These are phyloP conservation scores for Oryza punctata DNA, from an alignment of 176 grass and related monocot species.

Conservation along the genomic window DNA sequence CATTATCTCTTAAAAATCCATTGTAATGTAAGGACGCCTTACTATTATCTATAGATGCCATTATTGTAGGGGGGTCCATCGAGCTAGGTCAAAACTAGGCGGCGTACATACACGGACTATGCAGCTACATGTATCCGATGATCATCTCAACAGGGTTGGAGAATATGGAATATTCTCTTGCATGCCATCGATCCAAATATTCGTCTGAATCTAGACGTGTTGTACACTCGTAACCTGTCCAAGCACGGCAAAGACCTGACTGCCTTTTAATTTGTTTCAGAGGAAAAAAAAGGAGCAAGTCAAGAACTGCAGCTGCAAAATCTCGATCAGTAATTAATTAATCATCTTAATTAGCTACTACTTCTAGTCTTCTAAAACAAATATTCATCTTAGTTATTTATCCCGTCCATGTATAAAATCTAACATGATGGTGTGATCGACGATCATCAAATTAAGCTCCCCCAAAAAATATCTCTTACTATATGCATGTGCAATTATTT, in stretches of 20 bases:
- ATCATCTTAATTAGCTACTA: neutral
- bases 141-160: neutral
- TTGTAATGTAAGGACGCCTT: no score
- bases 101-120: neutral
- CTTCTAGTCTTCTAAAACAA: no score
- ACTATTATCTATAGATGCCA: no score
- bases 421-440: neutral
- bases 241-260: neutral
- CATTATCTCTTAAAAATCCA: no score
- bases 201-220: constrained; percentile 7
- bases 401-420: no score
- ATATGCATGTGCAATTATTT: neutral
- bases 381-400: no score
- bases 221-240: neutral
- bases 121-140: neutral
- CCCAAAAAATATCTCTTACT: neutral
- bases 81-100: neutral
- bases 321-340: neutral
- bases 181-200: neutral
- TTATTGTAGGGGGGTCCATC: neutral
- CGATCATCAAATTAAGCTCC: neutral
- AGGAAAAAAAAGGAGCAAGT: neutral
- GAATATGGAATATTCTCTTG: constrained; percentile 15
- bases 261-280: neutral
- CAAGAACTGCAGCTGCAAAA: neutral